Conservation (phyloP, 2,329 filamentous ascomycete genomes). For the Ceratocystis variospora region DNA sequence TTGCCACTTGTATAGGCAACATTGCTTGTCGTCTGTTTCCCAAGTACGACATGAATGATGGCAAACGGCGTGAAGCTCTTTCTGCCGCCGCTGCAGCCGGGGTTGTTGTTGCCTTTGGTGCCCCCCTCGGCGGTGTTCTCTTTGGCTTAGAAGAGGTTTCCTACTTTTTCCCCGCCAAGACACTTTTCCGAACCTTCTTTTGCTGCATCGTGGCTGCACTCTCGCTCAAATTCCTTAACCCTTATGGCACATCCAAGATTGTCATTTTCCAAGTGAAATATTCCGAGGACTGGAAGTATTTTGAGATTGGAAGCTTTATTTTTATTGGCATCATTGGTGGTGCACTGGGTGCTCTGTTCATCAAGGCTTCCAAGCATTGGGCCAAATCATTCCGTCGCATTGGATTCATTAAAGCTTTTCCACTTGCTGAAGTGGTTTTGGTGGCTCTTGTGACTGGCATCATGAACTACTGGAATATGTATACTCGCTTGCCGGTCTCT, state of each 20-base stretch:
- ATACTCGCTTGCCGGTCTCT: slow-evolving; percentile 78
- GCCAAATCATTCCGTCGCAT: slow-evolving; percentile 78
- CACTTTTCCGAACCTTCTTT: slow-evolving; percentile 92
- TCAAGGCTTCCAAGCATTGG: slow-evolving; percentile 88
- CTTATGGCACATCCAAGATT: slow-evolving; percentile 91
- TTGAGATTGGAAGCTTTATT: slow-evolving; percentile 76
- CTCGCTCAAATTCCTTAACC: slow-evolving; percentile 87
- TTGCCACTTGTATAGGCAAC: slow-evolving; percentile 88
- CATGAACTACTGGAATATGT: slow-evolving; percentile 82
- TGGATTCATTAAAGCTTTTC: slow-evolving; percentile 63
- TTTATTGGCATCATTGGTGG: slow-evolving; percentile 78
- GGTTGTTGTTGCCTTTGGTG: slow-evolving; percentile 87
- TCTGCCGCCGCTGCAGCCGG: slow-evolving; percentile 84
- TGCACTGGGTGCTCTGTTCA: slow-evolving; percentile 76
- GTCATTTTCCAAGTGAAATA: slow-evolving; percentile 94
- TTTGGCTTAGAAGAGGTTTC: slow-evolving; percentile 92
- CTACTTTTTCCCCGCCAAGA: slow-evolving; percentile 97
- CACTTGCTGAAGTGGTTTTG: slow-evolving; percentile 73
- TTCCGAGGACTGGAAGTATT: slow-evolving; percentile 79
- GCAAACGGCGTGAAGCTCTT: slow-evolving; percentile 83
- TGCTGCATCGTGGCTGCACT: slow-evolving; percentile 90
- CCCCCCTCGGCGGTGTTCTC: slow-evolving; percentile 71
- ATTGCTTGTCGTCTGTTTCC: slow-evolving; percentile 85
- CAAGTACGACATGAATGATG: slow-evolving; percentile 91
- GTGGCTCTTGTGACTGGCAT: slow-evolving; percentile 76